A percentile compares a stretch with the other conserved stretches of the same genome.
phyloP scores from a whole-genome alignment of 345 rosid species.

The Physaria fendleri region DNA sequence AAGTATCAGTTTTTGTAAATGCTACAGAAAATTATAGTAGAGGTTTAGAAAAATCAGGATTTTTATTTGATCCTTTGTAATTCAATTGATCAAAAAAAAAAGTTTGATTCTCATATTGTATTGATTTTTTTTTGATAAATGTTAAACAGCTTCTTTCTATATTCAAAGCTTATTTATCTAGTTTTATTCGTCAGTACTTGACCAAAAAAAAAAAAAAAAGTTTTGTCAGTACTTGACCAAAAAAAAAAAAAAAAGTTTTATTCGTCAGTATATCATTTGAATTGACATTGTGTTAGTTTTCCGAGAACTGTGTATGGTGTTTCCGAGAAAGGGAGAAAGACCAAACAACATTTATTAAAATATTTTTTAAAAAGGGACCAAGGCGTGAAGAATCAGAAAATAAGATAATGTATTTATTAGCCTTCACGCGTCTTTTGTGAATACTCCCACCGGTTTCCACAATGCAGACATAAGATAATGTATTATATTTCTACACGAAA shows the following conservation, averaged over 20 bases:
- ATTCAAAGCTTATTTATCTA: not conserved
- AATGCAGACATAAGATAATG: not conserved
- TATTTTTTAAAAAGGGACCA: not conserved
- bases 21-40: not conserved
- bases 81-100: not conserved
- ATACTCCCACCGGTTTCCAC: not conserved
- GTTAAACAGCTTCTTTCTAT: not conserved
- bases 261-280: not conserved
- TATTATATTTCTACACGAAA: not conserved
- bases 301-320: not conserved
- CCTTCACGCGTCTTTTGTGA: not conserved
- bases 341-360: too few species aligned
- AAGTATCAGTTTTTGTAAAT: not conserved
- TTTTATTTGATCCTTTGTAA: not conserved
- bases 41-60: not conserved
- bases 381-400: not conserved
- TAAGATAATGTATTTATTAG: not conserved
- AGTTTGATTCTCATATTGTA: not conserved
- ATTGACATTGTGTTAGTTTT: not conserved
- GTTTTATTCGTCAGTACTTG: not conserved
- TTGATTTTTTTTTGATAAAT: not conserved
- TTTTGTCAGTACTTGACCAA: too few species aligned
- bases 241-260: too few species aligned
- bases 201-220: too few species aligned
- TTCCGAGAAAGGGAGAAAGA: conserved; percentile 18